phyloP scores from a whole-genome alignment of 1,284 basidiomycete genomes.

The Papiliotrema nemorosa region DNA sequence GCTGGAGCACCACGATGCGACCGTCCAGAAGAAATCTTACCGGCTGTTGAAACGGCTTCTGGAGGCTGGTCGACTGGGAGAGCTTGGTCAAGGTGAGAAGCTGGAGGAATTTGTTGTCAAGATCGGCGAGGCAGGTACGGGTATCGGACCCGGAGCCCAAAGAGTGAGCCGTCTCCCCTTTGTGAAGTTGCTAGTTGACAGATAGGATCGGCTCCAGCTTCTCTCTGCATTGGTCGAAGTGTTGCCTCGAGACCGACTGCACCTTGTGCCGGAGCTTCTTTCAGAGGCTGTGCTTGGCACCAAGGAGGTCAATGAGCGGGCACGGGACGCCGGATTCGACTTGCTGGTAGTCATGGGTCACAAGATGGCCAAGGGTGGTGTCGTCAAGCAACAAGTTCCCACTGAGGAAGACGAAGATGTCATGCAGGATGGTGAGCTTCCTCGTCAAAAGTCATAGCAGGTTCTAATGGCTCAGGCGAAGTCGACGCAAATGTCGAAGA shows the following conservation, averaged over 20 bases:
- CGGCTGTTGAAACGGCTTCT: constrained; percentile 74
- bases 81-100: constrained; percentile 53
- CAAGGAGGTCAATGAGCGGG: constrained; percentile 94
- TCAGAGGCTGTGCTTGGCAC: constrained; percentile 96
- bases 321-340: constrained; percentile 84
- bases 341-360: constrained; percentile 85
- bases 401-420: constrained; percentile 63
- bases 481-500: constrained; percentile 82
- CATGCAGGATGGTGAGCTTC: constrained; percentile 53
- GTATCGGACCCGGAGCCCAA: constrained; percentile 80
- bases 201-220: constrained; percentile 76
- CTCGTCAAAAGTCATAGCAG: background rate
- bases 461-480: constrained; percentile 30
- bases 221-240: constrained; percentile 68
- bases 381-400: constrained; percentile 60
- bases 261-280: constrained; percentile 82
- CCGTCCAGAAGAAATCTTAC: constrained; percentile 94
- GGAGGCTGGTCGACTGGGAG: constrained; percentile 60
- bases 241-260: constrained; percentile 69
- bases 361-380: constrained; percentile 86
- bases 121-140: constrained; percentile 58
- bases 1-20: constrained; percentile 66
- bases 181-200: background rate
- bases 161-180: constrained; percentile 55
- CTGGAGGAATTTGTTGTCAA: constrained; percentile 57